A percentile compares a stretch with the other conserved stretches of the same genome.
phyloP scores from a whole-genome alignment of 2,329 filamentous ascomycete genomes.

The Hymenoscyphus infarciens region DNA sequence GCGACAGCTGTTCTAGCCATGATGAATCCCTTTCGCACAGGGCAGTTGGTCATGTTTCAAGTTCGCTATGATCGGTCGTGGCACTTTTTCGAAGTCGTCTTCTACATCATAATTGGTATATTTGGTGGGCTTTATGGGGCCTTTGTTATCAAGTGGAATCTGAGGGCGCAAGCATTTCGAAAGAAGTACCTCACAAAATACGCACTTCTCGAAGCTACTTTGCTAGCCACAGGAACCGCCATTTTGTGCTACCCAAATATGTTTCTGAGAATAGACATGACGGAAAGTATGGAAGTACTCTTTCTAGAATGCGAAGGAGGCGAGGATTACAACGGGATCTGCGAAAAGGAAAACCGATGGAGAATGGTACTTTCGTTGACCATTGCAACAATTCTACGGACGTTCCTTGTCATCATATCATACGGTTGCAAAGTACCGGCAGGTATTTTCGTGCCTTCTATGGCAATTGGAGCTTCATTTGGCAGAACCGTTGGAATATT shows the following conservation, averaged over 20 bases:
- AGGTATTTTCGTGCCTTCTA: conserved; percentile 96
- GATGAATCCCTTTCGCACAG: conserved; percentile 97
- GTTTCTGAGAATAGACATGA: conserved; percentile 96
- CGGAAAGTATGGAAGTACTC: conserved; percentile 97
- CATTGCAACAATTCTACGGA: conserved; percentile 75
- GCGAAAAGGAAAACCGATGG: conserved; percentile 73
- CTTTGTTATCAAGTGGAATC: conserved; percentile 97
- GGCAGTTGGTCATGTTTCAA: conserved; percentile 98
- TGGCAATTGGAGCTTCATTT: conserved; percentile 94
- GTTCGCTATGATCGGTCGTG: conserved; percentile 92
- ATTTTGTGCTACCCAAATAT: conserved; percentile 96
- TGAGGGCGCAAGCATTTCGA: conserved; percentile 84
- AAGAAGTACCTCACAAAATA: conserved; percentile 87
- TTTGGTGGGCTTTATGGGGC: conserved; percentile 95
- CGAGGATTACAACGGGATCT: conserved; percentile 86
- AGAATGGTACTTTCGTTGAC: conserved; percentile 74
- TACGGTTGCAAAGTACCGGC: conserved; percentile 98
- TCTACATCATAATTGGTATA: conserved; percentile 85
- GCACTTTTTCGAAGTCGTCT: conserved; percentile 96
- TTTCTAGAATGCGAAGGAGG: conserved; percentile 89
- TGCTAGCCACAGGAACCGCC: conserved; percentile 79
- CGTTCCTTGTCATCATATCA: conserved; percentile 86
- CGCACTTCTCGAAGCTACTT: conserved; percentile 79
- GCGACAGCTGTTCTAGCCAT: conserved; percentile 88
- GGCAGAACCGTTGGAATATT: conserved; percentile 92